Conservation (phyloP, 1,139 yeast genomes). For the Yamadazyma buinensis region DNA sequence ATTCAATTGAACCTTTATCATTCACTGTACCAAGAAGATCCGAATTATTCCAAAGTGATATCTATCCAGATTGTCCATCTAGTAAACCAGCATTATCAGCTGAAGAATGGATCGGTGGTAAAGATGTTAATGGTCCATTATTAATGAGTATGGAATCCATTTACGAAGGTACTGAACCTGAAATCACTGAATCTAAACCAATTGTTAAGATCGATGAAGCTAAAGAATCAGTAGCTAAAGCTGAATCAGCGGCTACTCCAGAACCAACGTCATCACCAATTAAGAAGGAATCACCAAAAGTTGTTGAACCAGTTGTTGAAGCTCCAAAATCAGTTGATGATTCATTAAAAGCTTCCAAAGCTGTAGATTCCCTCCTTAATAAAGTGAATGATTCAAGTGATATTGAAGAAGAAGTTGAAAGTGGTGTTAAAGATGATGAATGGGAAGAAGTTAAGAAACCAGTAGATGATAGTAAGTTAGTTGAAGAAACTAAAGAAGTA, state of each 20-base stretch:
- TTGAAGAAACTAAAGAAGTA: constrained; percentile 11
- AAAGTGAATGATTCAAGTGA: constrained; percentile 41
- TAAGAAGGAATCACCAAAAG: constrained; percentile 8
- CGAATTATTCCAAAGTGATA: constrained; percentile 88
- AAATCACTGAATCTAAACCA: constrained; percentile 33
- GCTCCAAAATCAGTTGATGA: constrained; percentile 30
- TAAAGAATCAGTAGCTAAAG: constrained; percentile 22
- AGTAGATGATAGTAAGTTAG: constrained; percentile 13
- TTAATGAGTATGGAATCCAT: constrained; percentile 71
- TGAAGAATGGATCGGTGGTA: constrained; percentile 75
- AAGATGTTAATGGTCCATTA: constrained; percentile 77
- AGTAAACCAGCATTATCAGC: constrained; percentile 73
- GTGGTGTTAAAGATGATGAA: constrained; percentile 32
- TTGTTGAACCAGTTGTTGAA: constrained; percentile 11
- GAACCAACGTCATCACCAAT: constrained; percentile 7
- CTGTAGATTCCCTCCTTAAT: constrained; percentile 34
- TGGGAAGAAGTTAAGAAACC: constrained; percentile 42
- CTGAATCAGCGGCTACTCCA: constrained; percentile 19
- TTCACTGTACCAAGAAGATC: constrained; percentile 92
- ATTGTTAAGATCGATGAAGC: constrained; percentile 23
- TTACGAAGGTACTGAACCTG: constrained; percentile 69
- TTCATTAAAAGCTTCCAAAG: constrained; percentile 35
- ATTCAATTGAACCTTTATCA: constrained; percentile 80
- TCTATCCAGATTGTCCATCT: constrained; percentile 89
- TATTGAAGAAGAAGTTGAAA: constrained; percentile 31